Base-by-base conservation (phyloP, 257 asterid genomes). In the Gentiana straminea region DNA sequence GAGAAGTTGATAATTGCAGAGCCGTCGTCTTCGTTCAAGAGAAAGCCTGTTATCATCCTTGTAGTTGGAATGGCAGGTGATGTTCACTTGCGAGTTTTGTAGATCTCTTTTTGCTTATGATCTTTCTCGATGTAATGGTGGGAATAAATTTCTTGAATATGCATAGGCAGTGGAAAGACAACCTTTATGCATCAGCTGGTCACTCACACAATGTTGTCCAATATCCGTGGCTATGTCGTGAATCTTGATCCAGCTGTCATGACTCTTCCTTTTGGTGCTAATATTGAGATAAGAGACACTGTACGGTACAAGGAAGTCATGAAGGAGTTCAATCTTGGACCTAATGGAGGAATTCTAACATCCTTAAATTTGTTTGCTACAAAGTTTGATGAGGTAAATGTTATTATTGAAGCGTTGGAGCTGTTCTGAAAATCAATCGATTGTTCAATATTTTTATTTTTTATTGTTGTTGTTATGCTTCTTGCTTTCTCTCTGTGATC, bases 61-160 rank as follows among this genome's bases (percentile, higher is more conserved):
- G 97, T 85, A 48, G 97, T 91, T 58, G 98, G 98, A 57, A 91
- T 91, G 98, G 98, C 98, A n/a, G 98, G 98, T 91, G 35, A n/a
- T 44, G 48, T 59, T 51, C 15, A 5, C 24, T 15, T 12, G 33
- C 37, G 45, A 32, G 24, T 61, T n/a, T 38, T 61, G 37, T n/a
- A 15, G 15, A 37, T 35, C 10, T 11, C 33, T 15, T 12, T n/a
- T 4, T 33, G 52, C 58, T 33, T 36, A 34, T 35, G 35, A 15
- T 7, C 8, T 34, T 32, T 43, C 0, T 39, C 7, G 15, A 4
- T 49, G 3, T 64, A 64, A 65, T 51, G 37, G 32, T 35, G 51
- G 35, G 52, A 54, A 47, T 34, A 15, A 66, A 45, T 36, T 49
- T 60, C 45, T 47, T 61, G 35, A 54, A 72, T 49, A 33, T 66